Base-by-base conservation (phyloP, 148 eudicot species). In the Limonium bicolor region DNA sequence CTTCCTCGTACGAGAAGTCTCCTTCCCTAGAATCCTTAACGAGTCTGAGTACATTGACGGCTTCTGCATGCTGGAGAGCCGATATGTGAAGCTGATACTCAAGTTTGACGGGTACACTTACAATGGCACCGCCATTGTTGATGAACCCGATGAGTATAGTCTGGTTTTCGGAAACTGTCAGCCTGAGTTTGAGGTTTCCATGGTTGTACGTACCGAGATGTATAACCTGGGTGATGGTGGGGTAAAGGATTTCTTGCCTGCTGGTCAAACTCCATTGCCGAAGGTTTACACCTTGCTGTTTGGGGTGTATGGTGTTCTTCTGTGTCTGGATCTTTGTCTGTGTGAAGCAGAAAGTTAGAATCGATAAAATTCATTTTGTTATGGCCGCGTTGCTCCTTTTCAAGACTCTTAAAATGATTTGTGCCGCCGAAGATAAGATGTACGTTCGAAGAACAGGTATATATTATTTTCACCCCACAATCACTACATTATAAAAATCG, bases 361-460 rank as follows among this genome's bases (percentile, higher is more conserved):
- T 67, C 2, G 27, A 54, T 19, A 35, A 30, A 40, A 64, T 64
- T 17, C 74, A 64, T 29, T 16, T 65, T 5, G 2, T 67, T 2
- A 69, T 69, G 74, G 44, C 33, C 4, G 60, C 31, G 9, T 30
- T 64, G 27, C 38, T 69, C 9, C 7, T 64, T 2, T 43, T 51
- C 22, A 60, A 59, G 49, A 51, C 66, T 0, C 42, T 69, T 18
- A 64, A 69, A 10, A 5, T 69, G 42, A 8, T 69, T 0, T 64
- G 55, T 14, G 74, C 65, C 1, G 33, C 74, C 0, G 74, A 69
- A 53, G 74, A 69, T 38, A 64, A 60, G 30, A 30, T 31, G 40
- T 69, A 42, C 24, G 38, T 69, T 4, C 40, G 36, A 12, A 49
- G 24, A 3, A 64, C 74, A 0, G 74, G 74, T 6, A 37, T 4